A percentile compares a stretch with the other conserved stretches of the same genome.
phyloP scores from a whole-genome alignment of 768 basidiomycete genomes.

The Trametes villosa region DNA sequence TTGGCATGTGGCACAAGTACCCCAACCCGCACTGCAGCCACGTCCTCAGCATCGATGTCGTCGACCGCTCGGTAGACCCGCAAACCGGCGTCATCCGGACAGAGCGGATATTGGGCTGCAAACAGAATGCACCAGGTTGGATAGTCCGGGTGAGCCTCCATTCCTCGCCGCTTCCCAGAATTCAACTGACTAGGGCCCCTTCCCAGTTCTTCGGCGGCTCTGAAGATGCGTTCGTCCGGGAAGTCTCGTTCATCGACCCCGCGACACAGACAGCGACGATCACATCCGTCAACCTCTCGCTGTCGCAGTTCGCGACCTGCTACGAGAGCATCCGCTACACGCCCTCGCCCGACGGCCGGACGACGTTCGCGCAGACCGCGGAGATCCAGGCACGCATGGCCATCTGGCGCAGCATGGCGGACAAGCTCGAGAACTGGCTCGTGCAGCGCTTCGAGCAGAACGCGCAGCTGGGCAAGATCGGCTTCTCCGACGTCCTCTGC shows the following conservation, averaged over 20 bases:
- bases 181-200: not conserved
- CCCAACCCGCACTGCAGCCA: conserved; percentile 92
- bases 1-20: conserved; percentile 95
- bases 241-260: conserved; percentile 93
- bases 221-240: conserved; percentile 92
- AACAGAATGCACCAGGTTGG: conserved; percentile 91
- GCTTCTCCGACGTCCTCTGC: conserved; percentile 87
- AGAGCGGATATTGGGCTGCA: conserved; percentile 87
- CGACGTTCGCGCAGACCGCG: conserved; percentile 86
- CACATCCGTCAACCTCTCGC: conserved; percentile 89
- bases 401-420: conserved; percentile 80
- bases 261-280: conserved; percentile 78
- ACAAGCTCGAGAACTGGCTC: conserved; percentile 84
- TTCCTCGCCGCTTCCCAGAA: not conserved
- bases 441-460: conserved; percentile 92
- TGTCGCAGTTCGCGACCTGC: conserved; percentile 94
- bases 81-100: conserved; percentile 88
- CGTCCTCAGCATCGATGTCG: conserved; percentile 84
- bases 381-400: conserved; percentile 85
- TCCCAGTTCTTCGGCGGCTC: conserved; percentile 86
- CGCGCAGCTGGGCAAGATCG: conserved; percentile 85
- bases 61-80: conserved; percentile 84
- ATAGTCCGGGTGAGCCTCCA: conserved; percentile 76
- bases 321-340: conserved; percentile 88
- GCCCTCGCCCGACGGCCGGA: conserved; percentile 65